Conservation (phyloP, 495 filamentous ascomycete species). For the Aspergillus kassunensis region DNA sequence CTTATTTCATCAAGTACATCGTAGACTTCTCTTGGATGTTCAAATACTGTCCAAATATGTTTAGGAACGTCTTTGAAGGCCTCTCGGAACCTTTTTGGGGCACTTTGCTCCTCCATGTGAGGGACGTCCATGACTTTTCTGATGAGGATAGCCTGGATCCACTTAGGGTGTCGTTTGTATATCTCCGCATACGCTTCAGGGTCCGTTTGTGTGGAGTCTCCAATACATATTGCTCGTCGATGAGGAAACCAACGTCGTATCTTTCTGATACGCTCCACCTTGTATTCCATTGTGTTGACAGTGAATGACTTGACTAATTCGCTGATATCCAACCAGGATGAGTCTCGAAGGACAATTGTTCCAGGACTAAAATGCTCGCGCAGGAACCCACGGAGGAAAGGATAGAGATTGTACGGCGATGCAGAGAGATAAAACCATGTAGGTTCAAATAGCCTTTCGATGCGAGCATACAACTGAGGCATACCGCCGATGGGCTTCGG, state of each 20-base stretch:
- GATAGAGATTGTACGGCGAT: constrained; percentile 91
- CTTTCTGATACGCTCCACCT: constrained; percentile 73
- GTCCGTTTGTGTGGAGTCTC: constrained; percentile 88
- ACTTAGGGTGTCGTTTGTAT: constrained; percentile 59
- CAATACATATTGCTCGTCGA: constrained; percentile 76
- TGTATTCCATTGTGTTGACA: constrained; percentile 80
- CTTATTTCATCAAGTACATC: constrained; percentile 43
- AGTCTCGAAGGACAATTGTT: constrained; percentile 78
- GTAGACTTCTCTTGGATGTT: constrained; percentile 63
- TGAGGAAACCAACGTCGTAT: constrained; percentile 71
- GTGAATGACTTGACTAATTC: constrained; percentile 76
- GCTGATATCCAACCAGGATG: constrained; percentile 79
- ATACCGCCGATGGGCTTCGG: constrained; percentile 71
- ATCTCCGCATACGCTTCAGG: constrained; percentile 84
- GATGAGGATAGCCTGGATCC: constrained; percentile 79
- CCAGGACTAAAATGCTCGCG: constrained; percentile 67
- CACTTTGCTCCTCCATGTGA: constrained; percentile 70
- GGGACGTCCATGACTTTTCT: constrained; percentile 76
- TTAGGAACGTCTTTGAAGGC: constrained; percentile 75
- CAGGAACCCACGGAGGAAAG: constrained; percentile 72
- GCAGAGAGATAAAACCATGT: constrained; percentile 93
- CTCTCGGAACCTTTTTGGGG: constrained; percentile 66
- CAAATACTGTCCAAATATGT: constrained; percentile 74
- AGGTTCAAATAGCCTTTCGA: constrained; percentile 56
- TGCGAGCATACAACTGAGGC: constrained; percentile 72